Conservation (phyloP, 2,329 filamentous ascomycete genomes). For the Fusarium oxysporum region DNA sequence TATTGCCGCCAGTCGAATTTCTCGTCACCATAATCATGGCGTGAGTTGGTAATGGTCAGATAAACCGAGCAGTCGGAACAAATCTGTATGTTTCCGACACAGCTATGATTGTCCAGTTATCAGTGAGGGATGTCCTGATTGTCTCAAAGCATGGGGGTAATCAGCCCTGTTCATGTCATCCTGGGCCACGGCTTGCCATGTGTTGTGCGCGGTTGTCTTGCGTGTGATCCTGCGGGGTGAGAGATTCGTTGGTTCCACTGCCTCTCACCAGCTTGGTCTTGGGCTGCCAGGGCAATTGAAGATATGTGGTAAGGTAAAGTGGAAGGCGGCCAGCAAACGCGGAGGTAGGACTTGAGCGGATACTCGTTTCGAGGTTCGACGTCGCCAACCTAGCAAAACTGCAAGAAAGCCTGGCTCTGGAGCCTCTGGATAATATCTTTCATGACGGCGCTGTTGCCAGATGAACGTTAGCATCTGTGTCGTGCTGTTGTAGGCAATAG, state of each 20-base stretch:
- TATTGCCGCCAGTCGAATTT: constrained; percentile 30
- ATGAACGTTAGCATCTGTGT: constrained; percentile 19
- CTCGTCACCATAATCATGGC: constrained; percentile 38
- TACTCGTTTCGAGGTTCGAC: constrained; percentile 17
- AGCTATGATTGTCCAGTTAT: constrained; percentile 20
- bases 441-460: constrained; percentile 32
- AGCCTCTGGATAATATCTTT: neutral
- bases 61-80: constrained; percentile 15
- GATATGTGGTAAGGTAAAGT: constrained; percentile 21
- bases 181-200: constrained; percentile 23
- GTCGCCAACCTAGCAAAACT: constrained; percentile 22
- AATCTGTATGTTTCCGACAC: constrained; percentile 14
- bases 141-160: constrained; percentile 15
- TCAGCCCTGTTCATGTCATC: constrained; percentile 28
- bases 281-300: constrained; percentile 14
- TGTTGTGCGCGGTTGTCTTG: constrained; percentile 31
- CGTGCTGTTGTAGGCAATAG: constrained; percentile 4
- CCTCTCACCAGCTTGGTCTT: constrained; percentile 9
- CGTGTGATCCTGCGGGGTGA: constrained; percentile 35
- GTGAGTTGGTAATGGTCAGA: constrained; percentile 36
- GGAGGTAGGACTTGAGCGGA: constrained; percentile 19
- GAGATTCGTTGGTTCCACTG: constrained; percentile 36
- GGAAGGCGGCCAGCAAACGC: constrained; percentile 26
- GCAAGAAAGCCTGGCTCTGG: constrained; percentile 4
- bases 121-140: constrained; percentile 4